These are phyloP conservation scores for Globisporangium okanoganense DNA, from an alignment of 352 stramenopile species.

Conservation along the genomic window DNA sequence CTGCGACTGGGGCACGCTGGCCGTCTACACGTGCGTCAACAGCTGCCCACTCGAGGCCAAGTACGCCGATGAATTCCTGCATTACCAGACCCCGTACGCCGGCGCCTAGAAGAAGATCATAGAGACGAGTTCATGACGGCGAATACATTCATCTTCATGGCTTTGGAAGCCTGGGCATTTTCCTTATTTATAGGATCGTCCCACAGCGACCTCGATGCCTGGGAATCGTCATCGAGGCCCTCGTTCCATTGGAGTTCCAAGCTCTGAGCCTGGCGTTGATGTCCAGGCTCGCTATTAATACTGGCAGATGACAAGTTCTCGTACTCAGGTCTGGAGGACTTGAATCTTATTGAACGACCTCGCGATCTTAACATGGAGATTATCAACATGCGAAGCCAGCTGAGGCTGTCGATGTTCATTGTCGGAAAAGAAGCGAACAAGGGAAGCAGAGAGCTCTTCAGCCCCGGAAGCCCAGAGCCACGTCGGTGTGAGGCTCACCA, in stretches of 20 bases:
- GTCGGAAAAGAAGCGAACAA: conserved; percentile 3
- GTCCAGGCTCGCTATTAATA: conserved; percentile 2
- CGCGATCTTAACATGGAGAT: neutral
- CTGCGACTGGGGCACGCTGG: conserved; percentile 91
- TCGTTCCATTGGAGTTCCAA: neutral
- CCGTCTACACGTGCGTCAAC: conserved; percentile 89
- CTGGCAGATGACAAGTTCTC: neutral
- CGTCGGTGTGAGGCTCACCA: conserved; percentile 14
- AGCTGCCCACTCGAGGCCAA: conserved; percentile 76
- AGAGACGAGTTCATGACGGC: neutral
- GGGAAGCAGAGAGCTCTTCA: conserved; percentile 1
- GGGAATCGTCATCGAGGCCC: conserved; percentile 3
- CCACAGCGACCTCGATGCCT: neutral
- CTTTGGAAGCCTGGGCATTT: neutral
- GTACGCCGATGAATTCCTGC: conserved; percentile 64
- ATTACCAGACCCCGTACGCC: conserved; percentile 71
- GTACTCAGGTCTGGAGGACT: neutral
- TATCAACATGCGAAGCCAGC: neutral
- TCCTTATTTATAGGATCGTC: conserved; percentile 1
- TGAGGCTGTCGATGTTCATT: neutral
- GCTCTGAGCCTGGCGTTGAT: no score
- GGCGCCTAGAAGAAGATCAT: conserved; percentile 20
- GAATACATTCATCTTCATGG: neutral
- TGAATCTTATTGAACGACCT: neutral
- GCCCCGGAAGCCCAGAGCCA: neutral